Evolutionary conservation across 306 rosid species (phyloP), one percentile per base, ranked within the genome.

Genomic region (Benincasa hispida): DNA sequence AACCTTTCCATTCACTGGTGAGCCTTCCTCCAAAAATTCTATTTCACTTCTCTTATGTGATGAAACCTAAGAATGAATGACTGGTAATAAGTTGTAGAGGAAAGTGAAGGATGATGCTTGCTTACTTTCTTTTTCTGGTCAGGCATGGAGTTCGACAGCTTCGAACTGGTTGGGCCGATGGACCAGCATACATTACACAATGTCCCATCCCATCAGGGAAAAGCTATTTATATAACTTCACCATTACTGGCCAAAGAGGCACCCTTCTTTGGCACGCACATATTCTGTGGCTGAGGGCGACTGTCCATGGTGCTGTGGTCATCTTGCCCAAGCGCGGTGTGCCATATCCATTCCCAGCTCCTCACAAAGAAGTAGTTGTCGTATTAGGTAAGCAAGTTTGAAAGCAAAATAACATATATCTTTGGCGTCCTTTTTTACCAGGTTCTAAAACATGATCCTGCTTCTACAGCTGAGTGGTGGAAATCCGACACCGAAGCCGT

Each of bases 191-290:
- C 62, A 73, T 93, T 28, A 91, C 98, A 56, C 97, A 93, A 37
- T 93, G 98, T 63, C 98, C 98, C 32, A 91, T 91, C 74, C 88
- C 45, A 30, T 76, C 96, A 48, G 92, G 92, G 25, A 88, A 91
- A 21, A 89, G 76, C 76, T 93, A 30, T 68, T 79, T 87, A 19
- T 93, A 93, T 86, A 93, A 93, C 75, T 93, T 88, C 90, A 91
- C 98, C 13, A 39, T 93, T 10, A 91, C 93, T 0, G 97, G 97
- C 13, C 98, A 91, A 79, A 85, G 98, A 72, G 98, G 98, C 74
- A 93, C 98, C 72, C 96, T 91, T 61, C 84, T 89, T 12, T 93
- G 92, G 92, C 98, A 93, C 78, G 98, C 93, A 58, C 97, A 93
- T 82, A 86, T 91, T 19, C 84, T 83, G 41, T 93, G 98, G 98